phyloP scores from a whole-genome alignment of 805 yeast genomes.

The Cyberlindnera nakhonratchasimensis region DNA sequence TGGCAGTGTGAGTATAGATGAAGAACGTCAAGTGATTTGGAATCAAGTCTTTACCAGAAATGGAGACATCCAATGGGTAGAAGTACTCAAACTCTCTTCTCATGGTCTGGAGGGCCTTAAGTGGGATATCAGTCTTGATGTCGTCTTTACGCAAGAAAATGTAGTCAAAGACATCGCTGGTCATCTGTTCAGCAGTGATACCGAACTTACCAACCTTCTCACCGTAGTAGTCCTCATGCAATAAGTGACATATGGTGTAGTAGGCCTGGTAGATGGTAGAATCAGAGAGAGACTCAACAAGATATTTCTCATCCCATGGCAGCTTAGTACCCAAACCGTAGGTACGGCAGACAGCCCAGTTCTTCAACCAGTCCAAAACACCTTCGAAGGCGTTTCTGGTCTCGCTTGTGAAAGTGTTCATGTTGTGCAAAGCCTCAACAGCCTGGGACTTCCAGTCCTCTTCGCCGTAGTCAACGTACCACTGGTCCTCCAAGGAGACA shows the following conservation, averaged over 20 bases:
- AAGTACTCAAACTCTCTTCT: constrained; percentile 96
- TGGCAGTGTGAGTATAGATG: constrained; percentile 87
- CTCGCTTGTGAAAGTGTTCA: constrained; percentile 81
- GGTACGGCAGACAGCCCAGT: constrained; percentile 97
- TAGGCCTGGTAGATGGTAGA: constrained; percentile 94
- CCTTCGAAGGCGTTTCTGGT: constrained; percentile 92
- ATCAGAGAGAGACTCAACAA: constrained; percentile 93
- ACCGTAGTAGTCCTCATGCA: constrained; percentile 88
- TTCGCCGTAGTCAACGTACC: constrained; percentile 98
- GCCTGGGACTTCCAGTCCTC: constrained; percentile 81
- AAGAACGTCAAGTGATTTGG: constrained; percentile 97
- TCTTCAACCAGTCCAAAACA: constrained; percentile 91
- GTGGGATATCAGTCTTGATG: constrained; percentile 55
- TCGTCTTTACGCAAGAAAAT: constrained; percentile 70
- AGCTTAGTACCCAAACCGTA: constrained; percentile 92
- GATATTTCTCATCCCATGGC: constrained; percentile 94
- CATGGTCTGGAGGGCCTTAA: constrained; percentile 61
- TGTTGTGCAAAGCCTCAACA: constrained; percentile 65
- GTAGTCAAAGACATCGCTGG: constrained; percentile 90
- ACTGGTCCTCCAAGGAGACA: constrained; percentile 96
- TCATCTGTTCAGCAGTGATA: constrained; percentile 79
- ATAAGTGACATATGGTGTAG: constrained; percentile 83
- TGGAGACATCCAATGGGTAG: constrained; percentile 88
- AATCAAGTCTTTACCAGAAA: constrained; percentile 95
- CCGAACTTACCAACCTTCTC: constrained; percentile 65